Percentiles rank a stretch among this genome's conserved stretches.
Evolutionary conservation across 805 yeast genomes (phyloP).

Genomic region (Candida arabinofermentans): DNA sequence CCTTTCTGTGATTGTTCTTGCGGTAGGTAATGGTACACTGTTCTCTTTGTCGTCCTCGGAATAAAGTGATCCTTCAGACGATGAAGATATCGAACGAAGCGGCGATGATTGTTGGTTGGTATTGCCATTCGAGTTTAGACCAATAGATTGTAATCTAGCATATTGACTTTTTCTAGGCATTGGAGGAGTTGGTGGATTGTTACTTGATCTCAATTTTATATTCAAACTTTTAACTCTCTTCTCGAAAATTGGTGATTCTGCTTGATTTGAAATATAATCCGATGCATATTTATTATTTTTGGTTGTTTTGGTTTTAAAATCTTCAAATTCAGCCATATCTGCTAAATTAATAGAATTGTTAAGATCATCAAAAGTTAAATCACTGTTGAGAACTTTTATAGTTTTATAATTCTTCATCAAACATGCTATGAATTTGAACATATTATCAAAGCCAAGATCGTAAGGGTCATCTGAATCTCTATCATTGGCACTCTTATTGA

Average conservation of each 20-base stretch:
- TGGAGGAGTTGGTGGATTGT: conserved; percentile 25
- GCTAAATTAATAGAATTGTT: conserved; percentile 21
- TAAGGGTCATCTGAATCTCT: conserved; percentile 12
- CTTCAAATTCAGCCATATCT: conserved; percentile 25
- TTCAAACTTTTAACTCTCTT: conserved; percentile 3
- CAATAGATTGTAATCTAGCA: background rate
- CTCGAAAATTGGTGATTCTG: conserved; percentile 6
- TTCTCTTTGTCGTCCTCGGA: conserved; percentile 13
- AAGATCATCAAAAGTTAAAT: conserved; percentile 17
- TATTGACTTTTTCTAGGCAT: conserved; percentile 12
- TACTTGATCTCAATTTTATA: conserved; percentile 9
- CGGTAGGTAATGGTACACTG: background rate
- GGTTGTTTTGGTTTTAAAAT: conserved; percentile 12
- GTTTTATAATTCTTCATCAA: conserved; percentile 20
- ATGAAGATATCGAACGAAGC: conserved; percentile 5
- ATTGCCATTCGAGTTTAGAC: background rate
- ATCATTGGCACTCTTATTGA: conserved; percentile 11
- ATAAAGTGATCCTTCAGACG: background rate
- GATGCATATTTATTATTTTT: conserved; percentile 1
- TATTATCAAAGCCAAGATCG: conserved; percentile 28
- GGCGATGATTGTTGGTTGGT: conserved; percentile 1
- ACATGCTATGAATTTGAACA: conserved; percentile 28
- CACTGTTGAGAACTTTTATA: conserved; percentile 15
- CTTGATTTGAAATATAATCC: background rate
- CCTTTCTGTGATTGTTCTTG: conserved; percentile 4